These are phyloP conservation scores for Mucor plumbeus DNA, from an alignment of 371 early-diverging fungal genomes.

Conservation along the genomic window DNA sequence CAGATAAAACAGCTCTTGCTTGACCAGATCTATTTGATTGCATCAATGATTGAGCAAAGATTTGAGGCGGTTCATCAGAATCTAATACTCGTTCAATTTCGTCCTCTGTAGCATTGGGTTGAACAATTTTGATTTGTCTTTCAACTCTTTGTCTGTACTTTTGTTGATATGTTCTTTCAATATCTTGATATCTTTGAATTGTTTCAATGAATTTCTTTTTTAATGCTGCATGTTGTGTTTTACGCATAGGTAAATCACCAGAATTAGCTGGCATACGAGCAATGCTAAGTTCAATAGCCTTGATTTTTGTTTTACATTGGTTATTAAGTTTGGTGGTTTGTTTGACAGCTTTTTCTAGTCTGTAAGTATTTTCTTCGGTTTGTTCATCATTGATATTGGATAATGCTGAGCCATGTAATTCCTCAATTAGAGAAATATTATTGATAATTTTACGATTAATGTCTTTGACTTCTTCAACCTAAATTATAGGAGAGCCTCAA, in stretches of 20 bases:
- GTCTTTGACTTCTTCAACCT: constrained; percentile 76
- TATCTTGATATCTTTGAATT: constrained; percentile 78
- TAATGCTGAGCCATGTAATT: constrained; percentile 70
- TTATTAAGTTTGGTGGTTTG: constrained; percentile 69
- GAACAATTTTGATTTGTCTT: constrained; percentile 81
- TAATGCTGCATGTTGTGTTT: constrained; percentile 58
- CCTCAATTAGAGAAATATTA: constrained; percentile 71
- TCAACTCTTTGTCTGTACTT: constrained; percentile 84
- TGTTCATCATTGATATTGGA: constrained; percentile 76
- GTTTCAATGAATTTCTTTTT: constrained; percentile 82
- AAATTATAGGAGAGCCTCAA: not conserved
- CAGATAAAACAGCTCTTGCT: constrained; percentile 76
- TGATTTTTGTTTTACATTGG: constrained; percentile 68
- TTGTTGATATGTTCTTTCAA: constrained; percentile 78
- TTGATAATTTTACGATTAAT: constrained; percentile 64
- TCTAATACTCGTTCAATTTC: constrained; percentile 77
- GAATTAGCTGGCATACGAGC: constrained; percentile 50
- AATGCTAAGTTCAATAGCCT: constrained; percentile 65
- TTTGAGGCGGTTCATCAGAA: constrained; percentile 68
- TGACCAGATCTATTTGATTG: constrained; percentile 70
- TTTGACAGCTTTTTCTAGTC: constrained; percentile 71
- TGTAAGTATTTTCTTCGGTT: constrained; percentile 58
- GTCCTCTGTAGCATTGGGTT: constrained; percentile 76
- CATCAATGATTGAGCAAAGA: constrained; percentile 76
- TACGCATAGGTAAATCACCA: constrained; percentile 72